phyloP scores from a whole-genome alignment of 208 protist species.

The Trypanosoma vivax region DNA sequence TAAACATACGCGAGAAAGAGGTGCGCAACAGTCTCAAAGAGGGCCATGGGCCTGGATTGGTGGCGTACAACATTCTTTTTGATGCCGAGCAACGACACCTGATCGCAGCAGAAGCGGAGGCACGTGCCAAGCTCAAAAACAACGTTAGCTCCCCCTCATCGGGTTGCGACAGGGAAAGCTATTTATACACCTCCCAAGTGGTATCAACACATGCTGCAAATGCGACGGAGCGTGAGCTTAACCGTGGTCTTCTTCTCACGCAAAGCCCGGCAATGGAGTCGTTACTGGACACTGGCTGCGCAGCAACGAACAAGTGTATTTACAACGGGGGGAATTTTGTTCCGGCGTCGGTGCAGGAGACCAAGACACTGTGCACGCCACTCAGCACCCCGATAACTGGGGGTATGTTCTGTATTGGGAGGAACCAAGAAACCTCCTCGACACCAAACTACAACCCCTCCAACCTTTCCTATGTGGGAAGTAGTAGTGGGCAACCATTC shows the following conservation, averaged over 20 bases:
- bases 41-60: constrained; percentile 48
- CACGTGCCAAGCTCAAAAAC: constrained; percentile 4
- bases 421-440: constrained; percentile 6
- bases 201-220: constrained; percentile 23
- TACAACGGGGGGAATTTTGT: constrained; percentile 79
- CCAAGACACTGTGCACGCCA: constrained; percentile 1
- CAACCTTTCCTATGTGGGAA: constrained; percentile 11
- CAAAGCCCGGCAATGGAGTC: constrained; percentile 85
- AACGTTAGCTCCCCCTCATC: no score
- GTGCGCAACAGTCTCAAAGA: constrained; percentile 59
- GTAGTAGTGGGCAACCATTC: constrained; percentile 19
- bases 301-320: constrained; percentile 54
- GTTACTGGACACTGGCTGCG: constrained; percentile 64
- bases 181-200: no score
- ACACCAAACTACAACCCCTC: constrained; percentile 10
- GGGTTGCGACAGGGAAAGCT: no score
- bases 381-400: constrained; percentile 6
- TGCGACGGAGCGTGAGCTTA: constrained; percentile 76
- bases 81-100: constrained; percentile 57
- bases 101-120: constrained; percentile 47
- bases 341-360: constrained; percentile 46
- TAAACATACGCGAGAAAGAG: constrained; percentile 56
- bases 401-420: constrained; percentile 18
- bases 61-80: constrained; percentile 84
- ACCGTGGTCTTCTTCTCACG: constrained; percentile 79